phyloP scores from a whole-genome alignment of 306 rosid species.

The Corylus avellana region DNA sequence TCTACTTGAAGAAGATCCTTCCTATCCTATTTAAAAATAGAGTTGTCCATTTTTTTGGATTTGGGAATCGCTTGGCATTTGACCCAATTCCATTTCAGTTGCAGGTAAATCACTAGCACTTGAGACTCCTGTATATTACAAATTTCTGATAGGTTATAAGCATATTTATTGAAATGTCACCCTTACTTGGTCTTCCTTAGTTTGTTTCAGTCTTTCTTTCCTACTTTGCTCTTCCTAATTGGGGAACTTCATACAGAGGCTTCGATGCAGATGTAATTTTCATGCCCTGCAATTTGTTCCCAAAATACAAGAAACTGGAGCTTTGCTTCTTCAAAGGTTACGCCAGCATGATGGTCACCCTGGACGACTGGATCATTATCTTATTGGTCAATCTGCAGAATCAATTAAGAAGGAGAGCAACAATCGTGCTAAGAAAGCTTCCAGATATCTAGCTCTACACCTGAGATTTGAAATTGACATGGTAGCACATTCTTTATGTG shows the following conservation, averaged over 20 bases:
- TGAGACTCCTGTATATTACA: conserved; percentile 25
- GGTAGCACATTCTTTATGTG: conserved; percentile 98
- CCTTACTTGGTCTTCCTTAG: conserved; percentile 16
- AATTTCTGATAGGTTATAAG: conserved; percentile 13
- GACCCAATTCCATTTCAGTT: conserved; percentile 81
- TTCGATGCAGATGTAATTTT: conserved; percentile 99
- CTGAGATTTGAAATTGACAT: conserved; percentile 98
- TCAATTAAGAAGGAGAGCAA: conserved; percentile 37
- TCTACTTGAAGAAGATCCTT: conserved; percentile 74
- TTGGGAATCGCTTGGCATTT: conserved; percentile 96
- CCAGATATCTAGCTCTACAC: conserved; percentile 86
- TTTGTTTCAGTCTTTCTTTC: conserved; percentile 29
- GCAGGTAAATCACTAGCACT: conserved; percentile 63
- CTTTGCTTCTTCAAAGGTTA: conserved; percentile 82
- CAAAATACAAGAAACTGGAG: conserved; percentile 89
- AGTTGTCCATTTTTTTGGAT: conserved; percentile 86
- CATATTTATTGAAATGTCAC: neutral
- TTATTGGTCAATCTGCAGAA: conserved; percentile 67
- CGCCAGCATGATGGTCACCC: conserved; percentile 53
- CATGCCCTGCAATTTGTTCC: conserved; percentile 92
- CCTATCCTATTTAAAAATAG: conserved; percentile 80
- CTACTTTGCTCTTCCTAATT: conserved; percentile 66
- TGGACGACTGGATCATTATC: conserved; percentile 72
- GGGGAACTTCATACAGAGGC: conserved; percentile 90
- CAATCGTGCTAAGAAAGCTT: conserved; percentile 53